These are phyloP conservation scores for Claviceps humidiphila DNA, from an alignment of 2,329 filamentous ascomycete genomes.

Conservation along the genomic window DNA sequence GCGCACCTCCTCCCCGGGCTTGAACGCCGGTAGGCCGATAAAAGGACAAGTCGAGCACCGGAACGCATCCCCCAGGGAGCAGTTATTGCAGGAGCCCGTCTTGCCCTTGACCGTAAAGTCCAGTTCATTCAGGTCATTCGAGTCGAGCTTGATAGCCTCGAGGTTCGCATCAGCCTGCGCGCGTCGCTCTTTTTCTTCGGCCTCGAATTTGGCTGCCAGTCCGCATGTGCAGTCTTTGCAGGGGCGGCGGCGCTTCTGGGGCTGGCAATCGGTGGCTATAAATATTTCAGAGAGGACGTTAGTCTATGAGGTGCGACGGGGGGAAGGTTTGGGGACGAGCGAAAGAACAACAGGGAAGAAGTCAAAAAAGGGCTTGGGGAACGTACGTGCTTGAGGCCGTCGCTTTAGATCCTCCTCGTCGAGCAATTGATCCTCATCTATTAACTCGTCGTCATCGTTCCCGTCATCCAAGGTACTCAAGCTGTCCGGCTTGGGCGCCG, in stretches of 20 bases:
- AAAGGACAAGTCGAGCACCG: conserved; percentile 64
- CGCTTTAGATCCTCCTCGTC: conserved; percentile 71
- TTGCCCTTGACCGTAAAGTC: conserved; percentile 98
- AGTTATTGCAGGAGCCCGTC: conserved; percentile 88
- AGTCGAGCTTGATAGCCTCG: conserved; percentile 54
- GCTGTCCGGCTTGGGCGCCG: conserved; percentile 32
- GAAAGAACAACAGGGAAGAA: neutral
- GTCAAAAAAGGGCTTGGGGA: conserved; percentile 10
- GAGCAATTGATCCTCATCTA: conserved; percentile 81
- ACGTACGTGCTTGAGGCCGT: conserved; percentile 70
- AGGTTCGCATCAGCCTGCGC: conserved; percentile 54
- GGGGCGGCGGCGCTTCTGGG: conserved; percentile 80
- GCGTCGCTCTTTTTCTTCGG: conserved; percentile 66
- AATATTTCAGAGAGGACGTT: neutral
- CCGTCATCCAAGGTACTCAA: conserved; percentile 41
- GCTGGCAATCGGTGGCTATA: conserved; percentile 68
- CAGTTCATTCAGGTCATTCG: conserved; percentile 69
- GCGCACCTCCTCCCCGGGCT: conserved; percentile 87
- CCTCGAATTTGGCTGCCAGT: conserved; percentile 69
- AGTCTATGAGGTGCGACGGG: neutral
- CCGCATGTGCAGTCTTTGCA: conserved; percentile 98
- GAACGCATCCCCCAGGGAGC: conserved; percentile 83
- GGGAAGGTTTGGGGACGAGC: neutral
- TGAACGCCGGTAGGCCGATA: conserved; percentile 87
- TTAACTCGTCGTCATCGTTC: conserved; percentile 62